Base-by-base conservation (phyloP, 768 basidiomycete species). In the Boletus reticulatus region DNA sequence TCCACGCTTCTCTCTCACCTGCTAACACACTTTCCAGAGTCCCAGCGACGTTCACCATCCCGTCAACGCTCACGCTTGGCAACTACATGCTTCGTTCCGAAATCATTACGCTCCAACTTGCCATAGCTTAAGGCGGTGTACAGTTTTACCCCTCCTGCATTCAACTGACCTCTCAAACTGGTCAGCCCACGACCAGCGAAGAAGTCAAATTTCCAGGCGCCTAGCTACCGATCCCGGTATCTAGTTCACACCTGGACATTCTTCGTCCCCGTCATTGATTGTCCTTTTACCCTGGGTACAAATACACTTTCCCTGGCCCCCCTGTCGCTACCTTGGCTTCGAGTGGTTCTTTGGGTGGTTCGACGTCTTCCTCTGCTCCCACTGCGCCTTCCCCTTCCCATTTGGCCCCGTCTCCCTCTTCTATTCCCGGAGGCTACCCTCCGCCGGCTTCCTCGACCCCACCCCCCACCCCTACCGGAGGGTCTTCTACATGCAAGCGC, bases 51-150 rank as follows among this genome's bases (percentile, higher is more conserved):
- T 70, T 79, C 6, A 74, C 68, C 0, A 67, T 86, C 24, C 84
- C 84, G 1, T 50, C 56, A 12, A 78, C 74, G 42, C 71, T 92
- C 44, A 80, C 82, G 1, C 64, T 86, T 0, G n/a, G n/a, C n/a
- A n/a, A n/a, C n/a, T n/a, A n/a, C n/a, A n/a, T n/a, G n/a, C n/a
- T n/a, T n/a, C n/a, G 90, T 89, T 82, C 89, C 69, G 89, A 91
- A 38, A 78, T 92, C 69, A 84, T 92, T 62, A 76, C 85, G 9
- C 82, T 92, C n/a, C 89, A 92, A 60, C 74, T 81, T 38, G 89
- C 78, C 17, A 72, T 66, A 37, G 50, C 65, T 12, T n/a, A n/a
- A n/a, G n/a, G n/a, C n/a, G n/a, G n/a, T n/a, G n/a, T n/a, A n/a
- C n/a, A n/a, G n/a, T n/a, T n/a, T n/a, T n/a, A n/a, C n/a, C n/a